These are phyloP conservation scores for Gossypium schwendimanii DNA, from an alignment of 441 rosid species.

Conservation along the genomic window DNA sequence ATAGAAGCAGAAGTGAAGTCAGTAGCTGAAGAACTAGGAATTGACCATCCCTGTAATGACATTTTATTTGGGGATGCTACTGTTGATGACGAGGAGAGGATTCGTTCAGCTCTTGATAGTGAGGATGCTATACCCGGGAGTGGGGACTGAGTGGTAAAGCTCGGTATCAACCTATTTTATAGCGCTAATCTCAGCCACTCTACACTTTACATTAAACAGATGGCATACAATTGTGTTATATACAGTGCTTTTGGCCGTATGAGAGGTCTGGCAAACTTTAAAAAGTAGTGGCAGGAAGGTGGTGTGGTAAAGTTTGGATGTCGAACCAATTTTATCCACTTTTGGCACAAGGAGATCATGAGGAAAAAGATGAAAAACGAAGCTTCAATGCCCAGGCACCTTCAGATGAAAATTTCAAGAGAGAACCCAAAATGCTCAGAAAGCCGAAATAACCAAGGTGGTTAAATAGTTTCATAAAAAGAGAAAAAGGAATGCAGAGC, in stretches of 20 bases:
- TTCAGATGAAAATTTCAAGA: slow-evolving; percentile 44
- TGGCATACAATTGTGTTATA: slow-evolving; percentile 86
- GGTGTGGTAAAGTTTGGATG: slow-evolving; percentile 99
- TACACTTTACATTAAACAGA: slow-evolving; percentile 86
- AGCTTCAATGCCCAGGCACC: slow-evolving; percentile 23
- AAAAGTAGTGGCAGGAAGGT: slow-evolving; percentile 86
- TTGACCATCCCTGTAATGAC: slow-evolving; percentile 51
- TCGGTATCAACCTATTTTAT: slow-evolving; percentile 84
- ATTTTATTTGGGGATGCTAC: slow-evolving; percentile 52
- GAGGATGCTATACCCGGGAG: slow-evolving; percentile 74
- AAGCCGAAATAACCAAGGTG: slow-evolving; percentile 30
- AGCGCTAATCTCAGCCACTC: slow-evolving; percentile 80
- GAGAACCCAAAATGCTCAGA: slow-evolving; percentile 27
- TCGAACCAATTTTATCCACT: slow-evolving; percentile 91
- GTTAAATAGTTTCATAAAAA: slow-evolving; percentile 52
- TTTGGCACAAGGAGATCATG: slow-evolving; percentile 40
- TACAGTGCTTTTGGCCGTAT: slow-evolving; percentile 78
- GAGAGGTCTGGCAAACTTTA: slow-evolving; percentile 53
- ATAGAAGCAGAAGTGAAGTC: slow-evolving; percentile 73
- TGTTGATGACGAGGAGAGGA: slow-evolving; percentile 66
- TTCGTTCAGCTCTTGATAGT: slow-evolving; percentile 62
- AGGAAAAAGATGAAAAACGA: slow-evolving; percentile 50
- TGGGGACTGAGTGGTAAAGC: slow-evolving; percentile 93
- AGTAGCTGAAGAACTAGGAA: slow-evolving; percentile 71
- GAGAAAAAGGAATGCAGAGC: slow-evolving; percentile 44